Evolutionary conservation across 805 yeast genomes (phyloP).

Genomic region (Starmerella khaoyaiensis): DNA sequence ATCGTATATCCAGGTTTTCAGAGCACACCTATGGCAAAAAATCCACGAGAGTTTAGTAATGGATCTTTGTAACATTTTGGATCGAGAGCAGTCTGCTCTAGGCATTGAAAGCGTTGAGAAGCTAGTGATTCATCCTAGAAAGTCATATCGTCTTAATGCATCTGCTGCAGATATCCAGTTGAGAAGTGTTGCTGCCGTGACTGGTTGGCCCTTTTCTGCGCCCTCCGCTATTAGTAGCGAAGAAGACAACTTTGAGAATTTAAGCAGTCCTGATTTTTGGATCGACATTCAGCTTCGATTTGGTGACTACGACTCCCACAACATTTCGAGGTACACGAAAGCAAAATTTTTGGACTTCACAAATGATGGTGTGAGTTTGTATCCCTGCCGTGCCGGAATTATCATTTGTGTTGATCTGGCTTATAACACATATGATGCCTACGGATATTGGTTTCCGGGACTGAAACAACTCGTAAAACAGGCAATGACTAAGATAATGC

Average conservation of each 20-base stretch:
- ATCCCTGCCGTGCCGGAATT: slow-evolving; percentile 88
- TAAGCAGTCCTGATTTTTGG: slow-evolving; percentile 64
- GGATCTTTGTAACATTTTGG: slow-evolving; percentile 85
- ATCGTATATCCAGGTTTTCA: slow-evolving; percentile 85
- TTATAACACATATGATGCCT: slow-evolving; percentile 89
- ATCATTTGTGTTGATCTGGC: slow-evolving; percentile 87
- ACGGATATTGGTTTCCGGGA: slow-evolving; percentile 97
- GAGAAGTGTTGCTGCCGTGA: slow-evolving; percentile 2
- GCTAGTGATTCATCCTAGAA: slow-evolving; percentile 90
- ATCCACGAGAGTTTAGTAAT: slow-evolving; percentile 91
- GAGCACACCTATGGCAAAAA: slow-evolving; percentile 98
- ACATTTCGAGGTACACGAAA: slow-evolving; percentile 82
- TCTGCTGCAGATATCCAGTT: slow-evolving; percentile 85
- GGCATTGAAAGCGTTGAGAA: slow-evolving; percentile 79
- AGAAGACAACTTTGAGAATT: slow-evolving; percentile 53
- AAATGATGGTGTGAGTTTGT: slow-evolving; percentile 66
- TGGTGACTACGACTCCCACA: slow-evolving; percentile 97
- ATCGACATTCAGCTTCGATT: slow-evolving; percentile 86
- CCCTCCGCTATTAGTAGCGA: slow-evolving; percentile 72
- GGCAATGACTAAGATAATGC: slow-evolving; percentile 89
- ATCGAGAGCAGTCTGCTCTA: slow-evolving; percentile 68
- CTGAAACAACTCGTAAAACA: slow-evolving; percentile 77
- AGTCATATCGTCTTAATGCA: slow-evolving; percentile 93
- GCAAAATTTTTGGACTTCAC: slow-evolving; percentile 91
- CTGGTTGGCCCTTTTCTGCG: slow-evolving; percentile 52